These are phyloP conservation scores for Ceratonia siliqua DNA, from an alignment of 306 rosid species.

Conservation along the genomic window DNA sequence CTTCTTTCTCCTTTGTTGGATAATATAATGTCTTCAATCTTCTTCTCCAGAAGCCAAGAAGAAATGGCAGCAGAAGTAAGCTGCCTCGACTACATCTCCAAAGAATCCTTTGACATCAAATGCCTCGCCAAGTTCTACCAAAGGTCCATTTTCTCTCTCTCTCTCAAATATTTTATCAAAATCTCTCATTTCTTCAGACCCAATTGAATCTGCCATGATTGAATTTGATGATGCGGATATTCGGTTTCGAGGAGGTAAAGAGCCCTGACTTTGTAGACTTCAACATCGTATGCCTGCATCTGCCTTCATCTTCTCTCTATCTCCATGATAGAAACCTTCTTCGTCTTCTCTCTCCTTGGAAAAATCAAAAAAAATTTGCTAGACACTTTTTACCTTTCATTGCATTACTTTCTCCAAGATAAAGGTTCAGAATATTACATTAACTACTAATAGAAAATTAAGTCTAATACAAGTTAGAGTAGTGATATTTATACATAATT, in stretches of 20 bases:
- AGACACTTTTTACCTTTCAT: no score
- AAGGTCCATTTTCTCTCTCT: constrained; percentile 37
- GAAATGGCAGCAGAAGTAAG: constrained; percentile 55
- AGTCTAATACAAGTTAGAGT: no score
- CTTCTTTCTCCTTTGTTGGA: no score
- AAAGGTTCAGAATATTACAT: no score
- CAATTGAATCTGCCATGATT: no score
- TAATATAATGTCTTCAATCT: not conserved
- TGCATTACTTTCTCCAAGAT: no score
- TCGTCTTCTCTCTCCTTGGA: no score
- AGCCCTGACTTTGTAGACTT: constrained; percentile 64
- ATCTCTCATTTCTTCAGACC: not conserved
- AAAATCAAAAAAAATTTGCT: no score
- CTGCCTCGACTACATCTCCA: constrained; percentile 63
- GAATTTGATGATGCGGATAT: constrained; percentile 39
- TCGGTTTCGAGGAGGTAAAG: constrained; percentile 77
- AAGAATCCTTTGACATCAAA: constrained; percentile 65
- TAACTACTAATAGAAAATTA: no score
- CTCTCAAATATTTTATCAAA: no score
- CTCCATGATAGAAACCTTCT: no score
- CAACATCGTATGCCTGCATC: constrained; percentile 70
- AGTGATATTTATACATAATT: no score
- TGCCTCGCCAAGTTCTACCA: constrained; percentile 82
- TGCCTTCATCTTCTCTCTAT: constrained; percentile 47
- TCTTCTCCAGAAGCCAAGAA: not conserved